Base-by-base conservation (phyloP, 306 rosid species). In the Prunus mume region DNA sequence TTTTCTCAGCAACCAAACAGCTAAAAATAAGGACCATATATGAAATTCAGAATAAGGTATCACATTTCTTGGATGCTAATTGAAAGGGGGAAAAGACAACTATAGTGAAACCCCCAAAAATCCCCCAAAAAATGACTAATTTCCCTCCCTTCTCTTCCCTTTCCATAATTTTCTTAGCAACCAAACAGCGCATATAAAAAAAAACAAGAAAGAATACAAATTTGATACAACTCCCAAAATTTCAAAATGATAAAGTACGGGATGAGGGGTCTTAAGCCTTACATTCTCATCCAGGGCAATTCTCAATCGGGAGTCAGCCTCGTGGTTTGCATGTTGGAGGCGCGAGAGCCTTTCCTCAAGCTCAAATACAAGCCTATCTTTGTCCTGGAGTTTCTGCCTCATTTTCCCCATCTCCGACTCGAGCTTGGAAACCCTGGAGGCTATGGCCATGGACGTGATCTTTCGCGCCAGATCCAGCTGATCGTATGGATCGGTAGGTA, bases 391-490 rank as follows among this genome's bases (percentile, higher is more conserved):
- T 78, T 72, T 83, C 60, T 83, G 87, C 82, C 82, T 90, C 83
- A 93, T 87, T 68, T 80, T 88, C 17, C 62, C 72, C 57, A 85
- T 19, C 46, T 93, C 98, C 17, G 90, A 34, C 73, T 93, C 98
- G 19, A 93, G 96, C 27, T 90, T 84, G 5, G 95, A 82, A 46
- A 93, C 97, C 34, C 98, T 78, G 5, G 98, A 88, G 15, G 98
- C 98, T 28, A 93, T 89, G 47, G 98, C 98, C 95, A 93, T 85
- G 78, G 98, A 93, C 9, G 98, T 93, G 9, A 93, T 93, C 83
- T 91, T 93, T 62, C 98, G 87, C 34, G 98, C 98, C 68, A 93
- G 98, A 91, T 93, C 98, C 57, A 93, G 95, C 74, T 93, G 98
- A 6, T 93, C 87, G 74, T 89, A 93, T 0, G 98, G 98, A 85